A percentile compares a stretch with the other conserved stretches of the same genome.
phyloP scores from a whole-genome alignment of 1,284 basidiomycete genomes.

The Athelia psychrophila region DNA sequence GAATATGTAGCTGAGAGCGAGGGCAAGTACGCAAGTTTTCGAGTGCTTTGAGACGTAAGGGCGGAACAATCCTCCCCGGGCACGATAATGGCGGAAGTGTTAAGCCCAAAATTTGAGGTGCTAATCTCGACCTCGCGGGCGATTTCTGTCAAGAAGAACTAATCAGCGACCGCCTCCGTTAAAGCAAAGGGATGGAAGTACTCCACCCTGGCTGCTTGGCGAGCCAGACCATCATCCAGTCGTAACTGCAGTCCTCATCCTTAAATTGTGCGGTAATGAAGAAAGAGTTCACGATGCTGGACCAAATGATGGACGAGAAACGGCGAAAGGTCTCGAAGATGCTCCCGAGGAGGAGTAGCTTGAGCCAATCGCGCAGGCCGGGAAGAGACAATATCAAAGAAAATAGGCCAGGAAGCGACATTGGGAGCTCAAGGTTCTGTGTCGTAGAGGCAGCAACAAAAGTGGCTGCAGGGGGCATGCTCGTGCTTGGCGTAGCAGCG shows the following conservation, averaged over 20 bases:
- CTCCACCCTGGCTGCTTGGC: conserved; percentile 50
- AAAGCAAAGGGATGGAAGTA: conserved; percentile 9
- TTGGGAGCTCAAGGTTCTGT: neutral
- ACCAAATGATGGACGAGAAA: conserved; percentile 38
- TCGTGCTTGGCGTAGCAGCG: too few species aligned
- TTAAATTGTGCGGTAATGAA: conserved; percentile 64
- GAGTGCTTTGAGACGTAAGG: conserved; percentile 15
- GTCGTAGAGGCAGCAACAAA: neutral
- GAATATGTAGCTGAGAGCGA: conserved; percentile 39
- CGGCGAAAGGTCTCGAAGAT: conserved; percentile 57
- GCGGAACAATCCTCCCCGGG: conserved; percentile 31
- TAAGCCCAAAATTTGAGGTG: conserved; percentile 37
- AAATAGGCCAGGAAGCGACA: conserved; percentile 27
- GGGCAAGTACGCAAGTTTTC: conserved; percentile 48
- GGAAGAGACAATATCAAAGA: conserved; percentile 49
- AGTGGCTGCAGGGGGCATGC: conserved; percentile 26
- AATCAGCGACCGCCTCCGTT: neutral
- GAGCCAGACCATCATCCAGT: conserved; percentile 65
- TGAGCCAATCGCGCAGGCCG: conserved; percentile 61
- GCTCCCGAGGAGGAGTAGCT: conserved; percentile 60
- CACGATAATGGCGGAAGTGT: conserved; percentile 27
- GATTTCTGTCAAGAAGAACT: conserved; percentile 25
- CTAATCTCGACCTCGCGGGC: conserved; percentile 53
- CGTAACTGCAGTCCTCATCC: conserved; percentile 53
- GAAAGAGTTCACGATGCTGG: conserved; percentile 44